Evolutionary conservation across 352 stramenopile genomes (phyloP).

Genomic region (Phytophthora fragariae): DNA sequence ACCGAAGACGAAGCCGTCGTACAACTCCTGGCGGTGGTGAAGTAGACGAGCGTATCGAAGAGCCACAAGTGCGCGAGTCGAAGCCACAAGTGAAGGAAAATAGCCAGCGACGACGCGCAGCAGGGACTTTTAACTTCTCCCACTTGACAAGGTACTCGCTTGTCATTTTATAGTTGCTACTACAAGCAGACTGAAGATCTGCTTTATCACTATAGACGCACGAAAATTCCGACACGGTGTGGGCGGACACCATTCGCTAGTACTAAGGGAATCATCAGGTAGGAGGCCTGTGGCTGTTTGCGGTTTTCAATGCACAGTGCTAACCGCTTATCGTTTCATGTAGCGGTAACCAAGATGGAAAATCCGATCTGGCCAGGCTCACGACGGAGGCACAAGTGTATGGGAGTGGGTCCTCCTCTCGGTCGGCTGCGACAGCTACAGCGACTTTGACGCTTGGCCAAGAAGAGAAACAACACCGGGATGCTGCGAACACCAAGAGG

Average conservation of each 20-base stretch:
- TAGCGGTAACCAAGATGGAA: constrained; percentile 23
- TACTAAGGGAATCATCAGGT: constrained; percentile 50
- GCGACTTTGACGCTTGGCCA: constrained; percentile 45
- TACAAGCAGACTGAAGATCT: background rate
- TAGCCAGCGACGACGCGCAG: constrained; percentile 21
- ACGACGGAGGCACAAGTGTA: constrained; percentile 56
- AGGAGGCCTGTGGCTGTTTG: background rate
- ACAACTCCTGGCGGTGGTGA: background rate
- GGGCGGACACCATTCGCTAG: constrained; percentile 47
- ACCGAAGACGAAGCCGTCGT: constrained; percentile 1
- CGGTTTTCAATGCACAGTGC: background rate
- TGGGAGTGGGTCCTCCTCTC: constrained; percentile 32
- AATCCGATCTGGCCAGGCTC: constrained; percentile 26
- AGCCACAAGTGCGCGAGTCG: background rate
- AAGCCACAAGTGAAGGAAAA: constrained; percentile 7
- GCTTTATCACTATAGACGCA: constrained; percentile 28
- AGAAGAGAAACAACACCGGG: constrained; percentile 57
- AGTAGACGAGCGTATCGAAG: constrained; percentile 12
- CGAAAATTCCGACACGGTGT: constrained; percentile 50
- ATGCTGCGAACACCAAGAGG: constrained; percentile 43
- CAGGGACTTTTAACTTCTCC: constrained; percentile 51
- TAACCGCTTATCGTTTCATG: constrained; percentile 1
- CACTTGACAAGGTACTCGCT: constrained; percentile 46
- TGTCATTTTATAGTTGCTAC: too few species aligned
- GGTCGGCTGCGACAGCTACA: constrained; percentile 1